Conservation (phyloP, 352 stramenopile genomes). For the Pythium folliculosum region DNA sequence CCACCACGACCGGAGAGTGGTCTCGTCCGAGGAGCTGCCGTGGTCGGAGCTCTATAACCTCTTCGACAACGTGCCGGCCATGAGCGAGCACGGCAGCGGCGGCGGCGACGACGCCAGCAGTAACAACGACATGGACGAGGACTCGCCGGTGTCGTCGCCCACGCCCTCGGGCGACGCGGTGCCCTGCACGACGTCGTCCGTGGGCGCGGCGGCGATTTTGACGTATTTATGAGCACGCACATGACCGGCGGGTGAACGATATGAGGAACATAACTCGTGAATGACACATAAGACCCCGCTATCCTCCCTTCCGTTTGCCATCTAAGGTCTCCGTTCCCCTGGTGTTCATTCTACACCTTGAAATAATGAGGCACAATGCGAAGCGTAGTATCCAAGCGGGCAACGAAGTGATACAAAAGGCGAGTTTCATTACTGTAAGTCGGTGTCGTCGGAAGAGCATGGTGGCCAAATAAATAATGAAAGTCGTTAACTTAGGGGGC, state of each 20-base stretch:
- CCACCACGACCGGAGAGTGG: conserved; percentile 54
- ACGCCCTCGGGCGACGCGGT: conserved; percentile 33
- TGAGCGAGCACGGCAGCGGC: conserved; percentile 38
- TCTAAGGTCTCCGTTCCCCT: background rate
- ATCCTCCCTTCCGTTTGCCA: no score
- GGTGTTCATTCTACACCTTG: no score
- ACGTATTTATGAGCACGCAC: conserved; percentile 60
- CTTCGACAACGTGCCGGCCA: conserved; percentile 54
- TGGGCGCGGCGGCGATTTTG: conserved; percentile 41
- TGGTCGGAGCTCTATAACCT: conserved; percentile 86
- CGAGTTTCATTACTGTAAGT: no score
- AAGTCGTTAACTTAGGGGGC: conserved; percentile 15
- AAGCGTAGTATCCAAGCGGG: no score
- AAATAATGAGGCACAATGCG: no score
- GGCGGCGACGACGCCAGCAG: conserved; percentile 59
- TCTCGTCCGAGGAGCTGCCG: conserved; percentile 71
- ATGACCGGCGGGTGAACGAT: conserved; percentile 5
- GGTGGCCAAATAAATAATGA: conserved; percentile 22
- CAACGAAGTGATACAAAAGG: no score
- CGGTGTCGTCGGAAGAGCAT: no score
- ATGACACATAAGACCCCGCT: background rate
- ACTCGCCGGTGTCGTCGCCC: conserved; percentile 29
- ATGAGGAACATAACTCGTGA: background rate
- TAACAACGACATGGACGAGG: conserved; percentile 53
- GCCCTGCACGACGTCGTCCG: conserved; percentile 16